Percentiles rank a stretch among this genome's conserved stretches.
Evolutionary conservation across 371 early-diverging fungal species (phyloP).

Genomic region (Mortierella sp.): DNA sequence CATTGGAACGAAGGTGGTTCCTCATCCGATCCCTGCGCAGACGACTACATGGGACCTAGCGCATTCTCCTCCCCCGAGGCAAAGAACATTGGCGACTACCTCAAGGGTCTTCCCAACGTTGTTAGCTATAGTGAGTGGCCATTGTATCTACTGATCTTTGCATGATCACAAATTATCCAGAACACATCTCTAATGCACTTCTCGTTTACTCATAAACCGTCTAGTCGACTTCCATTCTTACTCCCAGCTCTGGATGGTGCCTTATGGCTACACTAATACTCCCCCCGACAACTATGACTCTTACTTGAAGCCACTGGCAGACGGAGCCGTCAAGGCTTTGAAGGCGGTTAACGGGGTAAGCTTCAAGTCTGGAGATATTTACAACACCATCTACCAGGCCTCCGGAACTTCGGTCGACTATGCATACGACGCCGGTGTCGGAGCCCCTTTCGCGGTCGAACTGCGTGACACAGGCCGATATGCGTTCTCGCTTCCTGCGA

Average conservation of each 20-base stretch:
- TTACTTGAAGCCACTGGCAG: constrained; percentile 38
- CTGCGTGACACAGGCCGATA: constrained; percentile 61
- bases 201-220: not conserved
- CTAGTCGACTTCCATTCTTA: constrained; percentile 43
- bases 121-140: constrained; percentile 45
- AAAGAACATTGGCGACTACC: constrained; percentile 57
- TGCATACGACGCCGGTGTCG: constrained; percentile 56
- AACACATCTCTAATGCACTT: not conserved
- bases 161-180: not conserved
- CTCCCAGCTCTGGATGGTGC: constrained; percentile 49
- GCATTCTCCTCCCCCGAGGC: constrained; percentile 66
- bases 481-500: constrained; percentile 62
- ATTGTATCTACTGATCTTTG: not conserved
- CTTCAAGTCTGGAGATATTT: constrained; percentile 54
- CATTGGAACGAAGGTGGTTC: constrained; percentile 67
- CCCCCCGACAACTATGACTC: constrained; percentile 34
- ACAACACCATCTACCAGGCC: constrained; percentile 61
- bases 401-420: constrained; percentile 60
- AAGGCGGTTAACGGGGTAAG: constrained; percentile 15
- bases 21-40: constrained; percentile 58
- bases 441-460: constrained; percentile 67
- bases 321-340: constrained; percentile 28
- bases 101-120: constrained; percentile 54
- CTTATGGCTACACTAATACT: constrained; percentile 37
- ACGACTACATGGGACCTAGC: constrained; percentile 67